A percentile compares a stretch with the other conserved stretches of the same genome.
Evolutionary conservation across 202 grass and related monocot genomes (phyloP).

Genomic region (Cymbopogon flexuosus): DNA sequence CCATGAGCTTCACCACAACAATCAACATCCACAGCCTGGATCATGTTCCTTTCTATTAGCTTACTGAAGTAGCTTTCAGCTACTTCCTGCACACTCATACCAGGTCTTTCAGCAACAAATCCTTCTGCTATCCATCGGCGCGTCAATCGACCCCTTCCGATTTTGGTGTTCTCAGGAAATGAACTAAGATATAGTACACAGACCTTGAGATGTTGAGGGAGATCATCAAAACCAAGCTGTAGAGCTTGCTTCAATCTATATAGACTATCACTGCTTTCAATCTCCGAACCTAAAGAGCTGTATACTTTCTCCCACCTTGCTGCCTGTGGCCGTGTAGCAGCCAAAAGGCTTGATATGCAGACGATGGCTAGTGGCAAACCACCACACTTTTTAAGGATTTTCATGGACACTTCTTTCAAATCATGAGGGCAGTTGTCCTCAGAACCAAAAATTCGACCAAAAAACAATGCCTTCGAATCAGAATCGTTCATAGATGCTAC

Average conservation of each 20-base stretch:
- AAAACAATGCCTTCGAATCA: background rate
- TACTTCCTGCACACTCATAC: background rate
- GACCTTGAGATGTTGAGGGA: background rate
- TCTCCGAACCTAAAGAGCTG: background rate
- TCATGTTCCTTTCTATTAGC: background rate
- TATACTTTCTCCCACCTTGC: background rate
- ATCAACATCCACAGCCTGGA: background rate
- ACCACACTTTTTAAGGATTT: background rate
- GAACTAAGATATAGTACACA: background rate
- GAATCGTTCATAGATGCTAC: background rate
- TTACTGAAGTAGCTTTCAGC: background rate
- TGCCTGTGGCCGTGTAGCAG: background rate
- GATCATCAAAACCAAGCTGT: constrained; percentile 3
- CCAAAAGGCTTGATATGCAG: background rate
- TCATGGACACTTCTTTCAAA: background rate
- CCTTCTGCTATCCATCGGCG: background rate
- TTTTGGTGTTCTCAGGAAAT: background rate
- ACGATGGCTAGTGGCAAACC: constrained; percentile 10
- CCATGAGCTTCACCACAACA: background rate
- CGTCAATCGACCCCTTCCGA: background rate
- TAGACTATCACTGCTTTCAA: background rate
- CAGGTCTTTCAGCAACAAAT: background rate
- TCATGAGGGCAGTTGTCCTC: background rate
- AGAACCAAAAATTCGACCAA: background rate
- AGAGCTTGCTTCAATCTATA: background rate